Conservation (phyloP, 257 asterid genomes). For the Solanum piurae region DNA sequence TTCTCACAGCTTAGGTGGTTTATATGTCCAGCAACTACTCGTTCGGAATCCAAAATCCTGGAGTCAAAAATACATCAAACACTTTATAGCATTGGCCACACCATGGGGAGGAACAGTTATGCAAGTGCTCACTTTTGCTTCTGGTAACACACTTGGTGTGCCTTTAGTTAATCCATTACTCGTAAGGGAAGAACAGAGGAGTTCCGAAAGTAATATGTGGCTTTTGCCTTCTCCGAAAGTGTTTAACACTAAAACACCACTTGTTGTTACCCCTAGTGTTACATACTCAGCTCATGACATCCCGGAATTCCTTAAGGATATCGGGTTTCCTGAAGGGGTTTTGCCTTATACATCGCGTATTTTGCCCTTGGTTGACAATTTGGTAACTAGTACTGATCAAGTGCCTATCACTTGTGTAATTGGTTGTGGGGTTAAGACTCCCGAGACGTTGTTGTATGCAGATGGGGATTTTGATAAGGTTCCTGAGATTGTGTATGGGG, state of each 20-base stretch:
- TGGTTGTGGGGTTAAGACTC: conserved; percentile 53
- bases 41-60: conserved; percentile 32
- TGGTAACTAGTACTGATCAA: neutral
- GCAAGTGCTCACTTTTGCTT: conserved; percentile 56
- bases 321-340: conserved; percentile 51
- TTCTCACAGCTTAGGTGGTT: conserved; percentile 75
- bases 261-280: conserved; percentile 25
- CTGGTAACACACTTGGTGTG: conserved; percentile 57
- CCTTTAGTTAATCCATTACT: conserved; percentile 65
- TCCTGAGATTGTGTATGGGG: conserved; percentile 59
- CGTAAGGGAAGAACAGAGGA: conserved; percentile 63
- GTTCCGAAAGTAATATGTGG: conserved; percentile 65
- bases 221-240: conserved; percentile 59
- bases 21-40: conserved; percentile 55
- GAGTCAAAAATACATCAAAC: conserved; percentile 54
- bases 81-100: conserved; percentile 53
- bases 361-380: conserved; percentile 40
- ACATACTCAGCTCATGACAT: conserved; percentile 36
- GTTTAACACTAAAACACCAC: conserved; percentile 17
- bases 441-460: conserved; percentile 43
- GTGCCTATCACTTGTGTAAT: conserved; percentile 55
- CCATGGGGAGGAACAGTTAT: conserved; percentile 96
- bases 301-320: conserved; percentile 41
- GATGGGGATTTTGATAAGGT: conserved; percentile 42
- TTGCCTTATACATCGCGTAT: conserved; percentile 45